Evolutionary conservation across 768 basidiomycete genomes (phyloP).

Genomic region (Neoboletus magnificus): DNA sequence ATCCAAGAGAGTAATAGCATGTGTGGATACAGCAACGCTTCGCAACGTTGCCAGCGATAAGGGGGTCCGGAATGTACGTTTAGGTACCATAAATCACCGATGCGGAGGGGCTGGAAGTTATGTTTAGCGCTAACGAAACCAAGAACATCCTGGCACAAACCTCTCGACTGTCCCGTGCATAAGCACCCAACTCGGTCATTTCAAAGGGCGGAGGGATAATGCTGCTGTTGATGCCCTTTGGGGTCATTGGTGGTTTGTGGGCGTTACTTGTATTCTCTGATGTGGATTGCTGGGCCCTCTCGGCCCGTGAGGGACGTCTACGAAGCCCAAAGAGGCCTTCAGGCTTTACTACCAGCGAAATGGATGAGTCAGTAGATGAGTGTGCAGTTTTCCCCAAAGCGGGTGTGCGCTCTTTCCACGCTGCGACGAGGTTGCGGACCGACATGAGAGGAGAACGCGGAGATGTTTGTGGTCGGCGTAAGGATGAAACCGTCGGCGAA

Average conservation of each 20-base stretch:
- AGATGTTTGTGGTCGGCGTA: slow-evolving; percentile 62
- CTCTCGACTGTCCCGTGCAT: slow-evolving; percentile 41
- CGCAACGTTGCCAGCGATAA: slow-evolving; percentile 78
- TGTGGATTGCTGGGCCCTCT: slow-evolving; percentile 13
- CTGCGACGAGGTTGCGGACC: slow-evolving; percentile 72
- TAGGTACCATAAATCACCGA: slow-evolving; percentile 86
- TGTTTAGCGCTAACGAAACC: slow-evolving; percentile 8
- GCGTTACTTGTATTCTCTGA: slow-evolving; percentile 9
- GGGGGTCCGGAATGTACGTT: slow-evolving; percentile 84
- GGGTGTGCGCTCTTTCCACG: slow-evolving; percentile 77
- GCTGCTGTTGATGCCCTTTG: slow-evolving; percentile 30
- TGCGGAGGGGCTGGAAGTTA: slow-evolving; percentile 68
- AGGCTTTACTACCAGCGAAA: slow-evolving; percentile 32
- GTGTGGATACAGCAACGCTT: slow-evolving; percentile 78
- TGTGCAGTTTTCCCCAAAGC: slow-evolving; percentile 33
- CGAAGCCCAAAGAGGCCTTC: slow-evolving; percentile 35
- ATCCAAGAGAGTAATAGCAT: slow-evolving; percentile 87
- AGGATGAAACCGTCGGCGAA: slow-evolving; percentile 45
- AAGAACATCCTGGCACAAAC: slow-evolving; percentile 27
- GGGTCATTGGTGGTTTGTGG: slow-evolving; percentile 20
- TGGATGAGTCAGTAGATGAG: slow-evolving; percentile 38
- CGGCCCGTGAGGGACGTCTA: slow-evolving; percentile 30
- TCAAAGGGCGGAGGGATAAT: slow-evolving; percentile 47
- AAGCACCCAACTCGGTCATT: slow-evolving; percentile 43
- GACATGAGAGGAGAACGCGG: slow-evolving; percentile 71